phyloP scores from a whole-genome alignment of 495 filamentous ascomycete species.

The Pyrenula aspistea region DNA sequence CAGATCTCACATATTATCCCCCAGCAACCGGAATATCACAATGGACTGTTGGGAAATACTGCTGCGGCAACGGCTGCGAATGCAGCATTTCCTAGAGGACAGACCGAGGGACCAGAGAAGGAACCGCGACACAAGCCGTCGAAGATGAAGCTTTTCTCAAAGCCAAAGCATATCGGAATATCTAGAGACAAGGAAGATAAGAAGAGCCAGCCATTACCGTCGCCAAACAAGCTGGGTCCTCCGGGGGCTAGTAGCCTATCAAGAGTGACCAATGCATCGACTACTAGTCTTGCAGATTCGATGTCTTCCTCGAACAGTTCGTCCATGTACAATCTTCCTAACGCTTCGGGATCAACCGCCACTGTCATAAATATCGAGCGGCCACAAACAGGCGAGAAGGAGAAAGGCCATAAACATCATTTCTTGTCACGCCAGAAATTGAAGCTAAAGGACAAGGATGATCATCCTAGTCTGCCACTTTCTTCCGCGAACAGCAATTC shows the following conservation, averaged over 20 bases:
- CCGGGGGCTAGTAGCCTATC: constrained; percentile 41
- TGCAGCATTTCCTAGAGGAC: constrained; percentile 66
- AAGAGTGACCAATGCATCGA: constrained; percentile 62
- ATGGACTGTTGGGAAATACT: constrained; percentile 55
- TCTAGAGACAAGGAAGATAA: constrained; percentile 54
- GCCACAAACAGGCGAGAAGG: constrained; percentile 26
- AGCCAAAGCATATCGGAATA: constrained; percentile 71
- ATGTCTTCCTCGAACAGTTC: constrained; percentile 42
- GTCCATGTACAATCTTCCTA: constrained; percentile 70
- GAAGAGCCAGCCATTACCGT: constrained; percentile 62
- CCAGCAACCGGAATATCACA: constrained; percentile 44
- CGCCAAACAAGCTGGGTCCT: constrained; percentile 66
- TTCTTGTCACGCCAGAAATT: constrained; percentile 88
- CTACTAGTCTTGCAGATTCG: constrained; percentile 59
- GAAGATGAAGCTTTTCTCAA: constrained; percentile 85
- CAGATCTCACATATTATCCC: constrained; percentile 45
- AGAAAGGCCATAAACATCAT: constrained; percentile 57
- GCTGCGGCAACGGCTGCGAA: constrained; percentile 78
- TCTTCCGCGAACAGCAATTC: constrained; percentile 90
- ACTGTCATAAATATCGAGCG: constrained; percentile 14
- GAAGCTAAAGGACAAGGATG: constrained; percentile 73
- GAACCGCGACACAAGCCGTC: constrained; percentile 65
- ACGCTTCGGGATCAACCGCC: constrained; percentile 69
- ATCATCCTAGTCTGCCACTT: constrained; percentile 58
- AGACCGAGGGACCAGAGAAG: constrained; percentile 39